Conservation (phyloP, 805 yeast species). For the Candida hungchunana region DNA sequence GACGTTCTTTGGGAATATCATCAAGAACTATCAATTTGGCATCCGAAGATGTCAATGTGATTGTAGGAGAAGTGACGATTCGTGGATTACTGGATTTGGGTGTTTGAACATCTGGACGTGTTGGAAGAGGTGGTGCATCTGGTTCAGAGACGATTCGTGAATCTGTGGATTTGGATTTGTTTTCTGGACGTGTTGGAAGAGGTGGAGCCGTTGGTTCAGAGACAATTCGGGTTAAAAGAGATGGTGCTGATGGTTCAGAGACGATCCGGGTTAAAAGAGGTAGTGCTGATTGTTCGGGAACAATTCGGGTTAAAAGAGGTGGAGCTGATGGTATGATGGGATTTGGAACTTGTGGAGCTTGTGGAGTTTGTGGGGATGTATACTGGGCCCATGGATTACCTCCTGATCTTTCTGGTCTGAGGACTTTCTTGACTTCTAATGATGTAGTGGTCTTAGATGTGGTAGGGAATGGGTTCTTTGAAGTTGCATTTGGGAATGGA, state of each 20-base stretch:
- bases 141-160: not conserved
- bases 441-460: constrained; percentile 3
- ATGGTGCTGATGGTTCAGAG: constrained; percentile 1
- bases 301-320: too few relatives aligned
- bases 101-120: not conserved
- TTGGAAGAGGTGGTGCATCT: not conserved
- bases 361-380: constrained; percentile 2
- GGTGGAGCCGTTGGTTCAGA: too few relatives aligned
- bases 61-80: constrained; percentile 4
- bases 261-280: constrained; percentile 7
- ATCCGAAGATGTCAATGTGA: constrained; percentile 10
- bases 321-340: not conserved
- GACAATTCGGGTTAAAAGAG: constrained; percentile 1
- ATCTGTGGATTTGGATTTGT: not conserved
- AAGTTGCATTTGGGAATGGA: not conserved
- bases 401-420: constrained; percentile 20
- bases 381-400: constrained; percentile 18
- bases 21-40: constrained; percentile 19
- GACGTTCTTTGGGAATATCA: constrained; percentile 13
- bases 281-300: not conserved
- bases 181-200: too few relatives aligned
- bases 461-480: constrained; percentile 21
- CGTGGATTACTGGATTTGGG: constrained; percentile 2
- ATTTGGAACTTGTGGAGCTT: constrained; percentile 3
- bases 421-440: constrained; percentile 7